Conservation (phyloP, 345 rosid species). For the Brassica rapa region DNA sequence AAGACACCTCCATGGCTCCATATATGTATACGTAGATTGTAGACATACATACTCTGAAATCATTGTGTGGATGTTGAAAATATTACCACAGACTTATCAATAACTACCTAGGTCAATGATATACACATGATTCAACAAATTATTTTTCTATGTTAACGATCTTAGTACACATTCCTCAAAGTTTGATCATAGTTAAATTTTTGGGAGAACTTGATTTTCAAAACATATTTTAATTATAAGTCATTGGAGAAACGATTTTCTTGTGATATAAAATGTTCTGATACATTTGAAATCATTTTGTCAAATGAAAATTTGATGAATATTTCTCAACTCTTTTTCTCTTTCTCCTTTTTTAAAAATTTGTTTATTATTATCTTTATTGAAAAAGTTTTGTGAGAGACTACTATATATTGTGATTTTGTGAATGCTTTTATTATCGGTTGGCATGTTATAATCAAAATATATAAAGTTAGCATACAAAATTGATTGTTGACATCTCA, state of each 20-base stretch:
- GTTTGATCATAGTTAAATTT: background rate
- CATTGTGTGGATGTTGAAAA: background rate
- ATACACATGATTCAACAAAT: background rate
- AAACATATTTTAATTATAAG: background rate
- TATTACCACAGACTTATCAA: background rate
- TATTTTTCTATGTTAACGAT: background rate
- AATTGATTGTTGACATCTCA: conserved; percentile 27
- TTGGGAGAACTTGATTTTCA: background rate
- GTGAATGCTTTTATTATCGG: background rate
- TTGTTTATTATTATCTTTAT: background rate
- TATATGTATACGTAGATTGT: background rate
- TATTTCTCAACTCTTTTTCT: background rate
- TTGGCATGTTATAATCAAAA: background rate
- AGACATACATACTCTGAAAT: background rate
- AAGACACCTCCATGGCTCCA: background rate
- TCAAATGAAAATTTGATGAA: background rate
- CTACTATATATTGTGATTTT: background rate
- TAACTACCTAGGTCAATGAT: background rate
- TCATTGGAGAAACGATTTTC: background rate
- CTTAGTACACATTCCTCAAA: background rate
- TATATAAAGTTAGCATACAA: background rate
- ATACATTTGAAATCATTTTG: background rate
- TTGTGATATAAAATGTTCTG: background rate
- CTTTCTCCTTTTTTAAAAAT: no score
- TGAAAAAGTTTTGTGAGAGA: background rate